Base-by-base conservation (phyloP, 1,139 yeast species). In the Geotrichum restrictum region DNA sequence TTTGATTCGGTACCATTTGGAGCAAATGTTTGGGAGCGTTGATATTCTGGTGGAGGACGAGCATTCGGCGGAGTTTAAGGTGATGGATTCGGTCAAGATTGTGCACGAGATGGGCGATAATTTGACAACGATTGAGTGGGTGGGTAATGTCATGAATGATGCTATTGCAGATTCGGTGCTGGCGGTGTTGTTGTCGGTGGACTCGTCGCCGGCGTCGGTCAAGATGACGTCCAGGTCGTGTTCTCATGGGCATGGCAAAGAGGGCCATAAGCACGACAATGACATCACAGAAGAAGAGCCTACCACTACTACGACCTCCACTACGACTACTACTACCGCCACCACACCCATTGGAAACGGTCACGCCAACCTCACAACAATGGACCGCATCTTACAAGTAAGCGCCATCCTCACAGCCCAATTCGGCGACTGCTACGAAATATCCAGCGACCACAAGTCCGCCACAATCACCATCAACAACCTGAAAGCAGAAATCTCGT, bases 201-300 rank as follows among this genome's bases (percentile, higher is more conserved):
- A 93, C 65, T 84, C 96, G 0, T 84, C 96, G 0, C 97, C 97
- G 2, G 95, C 96, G 0, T 88, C 97, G 3, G 96, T 93, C 27
- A 93, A 89, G 64, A 68, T 88, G 57, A 82, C 95, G 11, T 81
- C 95, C 2, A 76, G 76, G 52, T 63, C 74, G 1, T 83, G 85
- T 61, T 51, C 53, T 2, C 65, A 65, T 45, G 53, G 56, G 3
- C 64, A 62, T 39, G 48, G 42, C 16, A 57, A 65, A 41, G 52
- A 55, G 10, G 53, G 32, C 41, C 24, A 34, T 18, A 44, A 39
- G 13, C 22, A 31, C 24, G 19, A 44, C 27, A n/a, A 19, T 19
- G 46, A 3, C 39, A 41, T 6, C 29, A 37, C 13, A 42, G 38
- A 22, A 32, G 43, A 13, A 55, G 51, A 22, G 53, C 52, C n/a